These are phyloP conservation scores for Fusarium sp. DNA, from an alignment of 2,329 filamentous ascomycete genomes.

Conservation along the genomic window DNA sequence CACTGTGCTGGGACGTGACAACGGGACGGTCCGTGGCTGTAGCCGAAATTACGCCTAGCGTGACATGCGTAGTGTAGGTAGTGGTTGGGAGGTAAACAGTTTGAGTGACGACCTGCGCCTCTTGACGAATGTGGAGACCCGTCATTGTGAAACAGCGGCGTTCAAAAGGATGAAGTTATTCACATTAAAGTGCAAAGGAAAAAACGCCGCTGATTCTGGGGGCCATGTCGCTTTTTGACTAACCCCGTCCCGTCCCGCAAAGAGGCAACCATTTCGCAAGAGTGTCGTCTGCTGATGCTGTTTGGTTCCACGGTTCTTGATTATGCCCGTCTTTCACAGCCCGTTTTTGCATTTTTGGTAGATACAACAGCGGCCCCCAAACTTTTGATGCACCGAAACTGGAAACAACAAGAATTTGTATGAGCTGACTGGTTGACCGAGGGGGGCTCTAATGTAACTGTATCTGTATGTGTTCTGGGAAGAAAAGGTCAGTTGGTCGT, in stretches of 20 bases:
- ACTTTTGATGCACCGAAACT: conserved; percentile 24
- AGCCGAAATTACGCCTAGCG: conserved; percentile 45
- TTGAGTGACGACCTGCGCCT: conserved; percentile 55
- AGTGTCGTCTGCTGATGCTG: conserved; percentile 45
- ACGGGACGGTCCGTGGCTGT: conserved; percentile 31
- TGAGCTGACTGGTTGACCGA: conserved; percentile 7
- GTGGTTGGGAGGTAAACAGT: conserved; percentile 54
- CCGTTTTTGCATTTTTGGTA: background rate
- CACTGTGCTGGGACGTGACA: conserved; percentile 32
- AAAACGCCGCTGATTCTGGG: conserved; percentile 3
- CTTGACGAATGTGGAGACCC: conserved; percentile 46
- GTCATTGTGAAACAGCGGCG: conserved; percentile 16
- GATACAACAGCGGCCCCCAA: conserved; percentile 18
- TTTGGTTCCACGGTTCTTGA: conserved; percentile 16
- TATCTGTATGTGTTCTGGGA: conserved; percentile 26
- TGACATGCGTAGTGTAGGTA: conserved; percentile 57
- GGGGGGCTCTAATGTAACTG: conserved; percentile 29
- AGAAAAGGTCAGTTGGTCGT: conserved; percentile 30
- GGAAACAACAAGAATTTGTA: conserved; percentile 20
- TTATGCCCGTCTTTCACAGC: conserved; percentile 13
- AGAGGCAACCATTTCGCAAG: conserved; percentile 40
- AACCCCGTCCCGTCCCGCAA: conserved; percentile 26
- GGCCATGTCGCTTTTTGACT: conserved; percentile 40
- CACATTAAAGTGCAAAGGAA: conserved; percentile 37
- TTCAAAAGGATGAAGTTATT: conserved; percentile 32